These are phyloP conservation scores for Metrosideros polymorpha DNA, from an alignment of 441 rosid species.

Conservation along the genomic window DNA sequence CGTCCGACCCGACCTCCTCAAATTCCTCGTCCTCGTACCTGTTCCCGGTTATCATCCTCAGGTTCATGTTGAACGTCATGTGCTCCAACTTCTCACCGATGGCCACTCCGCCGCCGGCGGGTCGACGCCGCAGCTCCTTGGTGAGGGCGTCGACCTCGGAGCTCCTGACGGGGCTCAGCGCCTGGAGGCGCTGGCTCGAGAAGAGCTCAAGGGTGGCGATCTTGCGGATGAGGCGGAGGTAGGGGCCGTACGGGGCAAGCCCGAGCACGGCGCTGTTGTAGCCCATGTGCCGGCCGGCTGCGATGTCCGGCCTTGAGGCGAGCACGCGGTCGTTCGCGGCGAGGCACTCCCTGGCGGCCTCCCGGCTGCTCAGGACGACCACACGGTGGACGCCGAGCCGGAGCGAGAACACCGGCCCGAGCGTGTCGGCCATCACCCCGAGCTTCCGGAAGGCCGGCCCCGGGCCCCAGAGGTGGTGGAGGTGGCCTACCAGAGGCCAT, in stretches of 20 bases:
- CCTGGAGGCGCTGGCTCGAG: constrained; percentile 31
- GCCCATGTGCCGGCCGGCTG: constrained; percentile 37
- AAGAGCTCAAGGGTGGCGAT: constrained; percentile 40
- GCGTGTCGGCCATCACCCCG: constrained; percentile 35
- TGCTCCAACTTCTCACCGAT: constrained; percentile 24
- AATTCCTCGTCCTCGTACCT: constrained; percentile 14
- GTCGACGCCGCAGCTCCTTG: constrained; percentile 10
- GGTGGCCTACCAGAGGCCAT: constrained; percentile 57
- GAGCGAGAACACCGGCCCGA: constrained; percentile 47
- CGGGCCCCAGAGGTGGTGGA: constrained; percentile 31
- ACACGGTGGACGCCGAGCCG: constrained; percentile 24
- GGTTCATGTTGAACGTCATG: constrained; percentile 36
- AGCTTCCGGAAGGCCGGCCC: constrained; percentile 32
- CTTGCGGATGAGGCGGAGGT: constrained; percentile 59
- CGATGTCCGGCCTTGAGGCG: constrained; percentile 39
- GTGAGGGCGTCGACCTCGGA: constrained; percentile 25
- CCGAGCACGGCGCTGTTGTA: constrained; percentile 42
- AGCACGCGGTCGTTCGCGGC: constrained; percentile 36
- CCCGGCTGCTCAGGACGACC: constrained; percentile 32
- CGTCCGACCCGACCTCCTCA: constrained; percentile 20
- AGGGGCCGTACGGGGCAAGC: constrained; percentile 52
- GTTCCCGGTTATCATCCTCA: constrained; percentile 31
- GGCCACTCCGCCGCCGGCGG: not conserved
- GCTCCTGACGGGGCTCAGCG: constrained; percentile 26
- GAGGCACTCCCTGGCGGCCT: constrained; percentile 34